Base-by-base conservation (phyloP, 2,329 filamentous ascomycete species). In the Aspergillus sp. region DNA sequence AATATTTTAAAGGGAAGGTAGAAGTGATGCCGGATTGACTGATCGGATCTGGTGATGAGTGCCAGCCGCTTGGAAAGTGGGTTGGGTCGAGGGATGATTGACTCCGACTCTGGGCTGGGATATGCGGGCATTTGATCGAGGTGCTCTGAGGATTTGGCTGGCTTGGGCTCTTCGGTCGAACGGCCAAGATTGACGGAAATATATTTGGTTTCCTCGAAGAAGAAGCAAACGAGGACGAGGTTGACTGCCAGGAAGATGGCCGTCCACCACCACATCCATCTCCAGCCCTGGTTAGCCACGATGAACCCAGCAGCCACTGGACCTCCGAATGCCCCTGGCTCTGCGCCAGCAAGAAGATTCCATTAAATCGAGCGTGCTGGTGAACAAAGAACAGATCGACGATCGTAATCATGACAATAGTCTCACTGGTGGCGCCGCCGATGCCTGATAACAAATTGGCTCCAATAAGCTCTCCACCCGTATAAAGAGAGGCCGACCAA, bases 181-280 rank as follows among this genome's bases (percentile, higher is more conserved):
- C 3, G 3, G 17, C 14, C 33, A 37, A 37, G 17, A 8, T 3
- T 40, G 37, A 2, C 15, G 37, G 37, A 3, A n/a, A 6, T 15
- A n/a, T 40, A 40, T 46, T 46, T 75, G 1, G 72, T 75, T 57
- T 79, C 81, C 43, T 82, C 77, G 55, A 77, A 82, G 14, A 71
- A 58, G 53, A 82, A 80, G 2, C 75, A 35, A 41, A 81, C 73
- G 12, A 74, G 57, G 3, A 81, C 3, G 0, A 81, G 54, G 9
- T 70, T 67, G 5, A 68, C 54, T 3, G 72, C 72, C 19, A 80
- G 68, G 33, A 80, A 65, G 47, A 80, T 77, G 17, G 69, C 69
- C 44, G 66, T 74, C 72, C 73, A 82, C 79, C 79, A 82, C 74
- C 75, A 83, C 1, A 77, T 70, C 78, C 79, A 83, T 14, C 80